These are phyloP conservation scores for Pichia scutulata DNA, from an alignment of 805 yeast species.

Conservation along the genomic window DNA sequence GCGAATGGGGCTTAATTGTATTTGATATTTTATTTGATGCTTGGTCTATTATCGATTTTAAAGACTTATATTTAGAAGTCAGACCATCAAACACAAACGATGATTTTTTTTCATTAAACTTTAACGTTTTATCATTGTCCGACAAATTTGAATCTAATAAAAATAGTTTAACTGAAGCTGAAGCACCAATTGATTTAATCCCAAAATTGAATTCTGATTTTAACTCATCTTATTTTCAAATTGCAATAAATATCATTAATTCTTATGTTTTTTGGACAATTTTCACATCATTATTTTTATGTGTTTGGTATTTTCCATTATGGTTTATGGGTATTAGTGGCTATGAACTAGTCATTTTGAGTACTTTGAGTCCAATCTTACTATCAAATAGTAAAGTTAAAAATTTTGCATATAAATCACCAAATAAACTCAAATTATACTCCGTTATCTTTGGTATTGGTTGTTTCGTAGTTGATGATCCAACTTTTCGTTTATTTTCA, in stretches of 20 bases:
- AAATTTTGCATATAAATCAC: constrained; percentile 32
- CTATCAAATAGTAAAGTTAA: constrained; percentile 28
- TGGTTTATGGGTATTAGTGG: constrained; percentile 99
- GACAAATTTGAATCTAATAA: not conserved
- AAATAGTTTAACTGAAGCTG: not conserved
- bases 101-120: constrained; percentile 22
- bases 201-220: constrained; percentile 17
- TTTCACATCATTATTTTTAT: constrained; percentile 68
- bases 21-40: constrained; percentile 83
- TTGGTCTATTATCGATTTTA: constrained; percentile 66
- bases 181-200: constrained; percentile 4
- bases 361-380: constrained; percentile 46
- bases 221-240: constrained; percentile 27
- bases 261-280: constrained; percentile 82
- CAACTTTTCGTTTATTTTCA: constrained; percentile 59
- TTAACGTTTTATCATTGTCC: constrained; percentile 10
- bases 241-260: constrained; percentile 45
- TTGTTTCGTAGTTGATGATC: constrained; percentile 59
- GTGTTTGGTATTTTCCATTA: constrained; percentile 95
- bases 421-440: constrained; percentile 46
- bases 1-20: constrained; percentile 86
- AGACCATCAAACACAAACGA: constrained; percentile 19
- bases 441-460: constrained; percentile 66
- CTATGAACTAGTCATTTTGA: constrained; percentile 65
- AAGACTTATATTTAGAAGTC: constrained; percentile 45